phyloP scores from a whole-genome alignment of 192 early-diverging fungal genomes.

The Backusella psychrophila region DNA sequence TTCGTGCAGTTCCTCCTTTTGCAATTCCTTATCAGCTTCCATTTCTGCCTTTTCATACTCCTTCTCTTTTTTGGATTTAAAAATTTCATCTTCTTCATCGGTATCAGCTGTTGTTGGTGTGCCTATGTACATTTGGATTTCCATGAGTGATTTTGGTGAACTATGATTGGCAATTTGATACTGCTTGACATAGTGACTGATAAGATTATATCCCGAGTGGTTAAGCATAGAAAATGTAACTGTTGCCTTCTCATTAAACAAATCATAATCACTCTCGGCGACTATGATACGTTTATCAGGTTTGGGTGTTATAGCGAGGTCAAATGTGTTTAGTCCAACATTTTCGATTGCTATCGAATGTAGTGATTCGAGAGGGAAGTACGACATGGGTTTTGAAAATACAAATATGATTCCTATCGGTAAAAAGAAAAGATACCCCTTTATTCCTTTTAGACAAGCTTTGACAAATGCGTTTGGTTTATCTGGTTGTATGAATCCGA shows the following conservation, averaged over 20 bases:
- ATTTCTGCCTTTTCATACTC: slow-evolving; percentile 14
- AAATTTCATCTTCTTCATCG: slow-evolving; percentile 10
- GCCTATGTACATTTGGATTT: not conserved
- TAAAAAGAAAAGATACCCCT: slow-evolving; percentile 43
- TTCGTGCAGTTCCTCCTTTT: not conserved
- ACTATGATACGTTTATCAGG: not conserved
- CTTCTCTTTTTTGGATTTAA: not conserved
- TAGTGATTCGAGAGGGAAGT: slow-evolving; percentile 37
- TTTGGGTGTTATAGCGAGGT: slow-evolving; percentile 25
- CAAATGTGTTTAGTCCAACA: slow-evolving; percentile 36
- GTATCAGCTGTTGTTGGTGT: slow-evolving; percentile 2
- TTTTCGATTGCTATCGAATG: slow-evolving; percentile 28
- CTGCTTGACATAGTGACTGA: slow-evolving; percentile 32
- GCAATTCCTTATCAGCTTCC: slow-evolving; percentile 23
- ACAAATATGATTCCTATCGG: slow-evolving; percentile 50
- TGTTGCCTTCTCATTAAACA: not conserved
- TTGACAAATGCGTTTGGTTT: slow-evolving; percentile 8
- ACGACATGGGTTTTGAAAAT: slow-evolving; percentile 48
- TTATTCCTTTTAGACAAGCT: slow-evolving; percentile 26
- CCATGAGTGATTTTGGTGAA: slow-evolving; percentile 24
- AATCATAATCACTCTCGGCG: not conserved
- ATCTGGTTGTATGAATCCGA: not conserved
- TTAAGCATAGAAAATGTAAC: slow-evolving; percentile 40
- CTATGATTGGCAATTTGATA: slow-evolving; percentile 27
- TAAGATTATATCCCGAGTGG: slow-evolving; percentile 33